Evolutionary conservation across 163 green algal species (phyloP).

Genomic region (Scenedesmus sp.): DNA sequence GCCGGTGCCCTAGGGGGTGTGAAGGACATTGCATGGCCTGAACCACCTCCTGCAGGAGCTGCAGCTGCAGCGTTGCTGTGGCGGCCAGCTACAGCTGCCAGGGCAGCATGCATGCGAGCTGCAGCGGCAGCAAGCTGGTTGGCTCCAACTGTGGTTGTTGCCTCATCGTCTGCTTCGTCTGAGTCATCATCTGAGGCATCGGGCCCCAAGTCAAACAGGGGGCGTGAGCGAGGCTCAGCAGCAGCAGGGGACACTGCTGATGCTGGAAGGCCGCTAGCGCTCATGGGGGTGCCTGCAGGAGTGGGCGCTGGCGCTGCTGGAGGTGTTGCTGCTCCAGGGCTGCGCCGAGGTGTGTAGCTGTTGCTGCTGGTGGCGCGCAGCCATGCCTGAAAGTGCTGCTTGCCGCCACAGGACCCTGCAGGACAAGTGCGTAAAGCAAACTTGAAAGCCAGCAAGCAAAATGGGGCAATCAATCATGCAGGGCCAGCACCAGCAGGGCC

Average conservation of each 20-base stretch:
- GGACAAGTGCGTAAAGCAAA: background rate
- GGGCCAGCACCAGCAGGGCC: background rate
- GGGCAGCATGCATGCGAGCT: constrained; percentile 20
- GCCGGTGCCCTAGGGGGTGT: background rate
- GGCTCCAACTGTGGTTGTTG: background rate
- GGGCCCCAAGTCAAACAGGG: constrained; percentile 30
- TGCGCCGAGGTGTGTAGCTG: constrained; percentile 25
- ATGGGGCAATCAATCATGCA: background rate
- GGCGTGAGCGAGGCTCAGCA: constrained; percentile 30
- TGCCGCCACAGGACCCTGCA: background rate
- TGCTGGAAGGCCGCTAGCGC: constrained; percentile 18
- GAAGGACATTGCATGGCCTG: background rate
- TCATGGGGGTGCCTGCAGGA: constrained; percentile 39
- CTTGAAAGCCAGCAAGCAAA: background rate
- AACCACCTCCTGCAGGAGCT: too few relatives aligned
- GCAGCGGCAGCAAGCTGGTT: constrained; percentile 21
- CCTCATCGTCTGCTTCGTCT: constrained; percentile 15
- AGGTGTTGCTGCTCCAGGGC: constrained; percentile 16
- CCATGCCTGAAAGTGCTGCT: constrained; percentile 42
- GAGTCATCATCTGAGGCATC: constrained; percentile 3
- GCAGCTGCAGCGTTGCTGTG: background rate
- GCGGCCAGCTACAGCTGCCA: background rate
- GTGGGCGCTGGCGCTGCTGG: background rate
- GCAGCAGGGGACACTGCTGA: constrained; percentile 23
- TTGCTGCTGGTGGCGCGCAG: constrained; percentile 35